Evolutionary conservation across 2,329 filamentous ascomycete species (phyloP).

Genomic region (Cladosporium sp.): DNA sequence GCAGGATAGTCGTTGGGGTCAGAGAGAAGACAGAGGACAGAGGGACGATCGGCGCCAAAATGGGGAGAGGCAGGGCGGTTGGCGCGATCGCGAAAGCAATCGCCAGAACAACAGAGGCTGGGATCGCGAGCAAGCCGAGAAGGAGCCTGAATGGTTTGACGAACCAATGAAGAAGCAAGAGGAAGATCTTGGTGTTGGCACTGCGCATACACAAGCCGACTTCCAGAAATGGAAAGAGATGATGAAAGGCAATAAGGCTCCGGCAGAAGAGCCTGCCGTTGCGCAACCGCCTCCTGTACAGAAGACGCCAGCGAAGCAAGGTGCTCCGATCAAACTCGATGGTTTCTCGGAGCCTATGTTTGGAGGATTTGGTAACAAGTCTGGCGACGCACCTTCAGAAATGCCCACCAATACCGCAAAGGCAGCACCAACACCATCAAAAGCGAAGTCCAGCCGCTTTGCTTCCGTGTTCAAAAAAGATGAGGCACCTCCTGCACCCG

Average conservation of each 20-base stretch:
- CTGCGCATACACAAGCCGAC: constrained; percentile 73
- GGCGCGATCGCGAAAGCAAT: constrained; percentile 45
- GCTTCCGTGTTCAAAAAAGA: constrained; percentile 63
- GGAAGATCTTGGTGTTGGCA: constrained; percentile 41
- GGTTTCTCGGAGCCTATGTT: constrained; percentile 75
- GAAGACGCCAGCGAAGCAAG: constrained; percentile 39
- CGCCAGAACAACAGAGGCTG: constrained; percentile 51
- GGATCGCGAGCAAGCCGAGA: constrained; percentile 59
- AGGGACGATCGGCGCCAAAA: constrained; percentile 38
- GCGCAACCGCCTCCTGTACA: constrained; percentile 18
- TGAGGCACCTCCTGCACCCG: constrained; percentile 15
- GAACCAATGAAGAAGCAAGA: constrained; percentile 58
- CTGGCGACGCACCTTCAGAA: constrained; percentile 39
- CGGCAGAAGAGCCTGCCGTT: constrained; percentile 15
- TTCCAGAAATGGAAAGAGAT: constrained; percentile 94
- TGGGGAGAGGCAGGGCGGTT: constrained; percentile 53
- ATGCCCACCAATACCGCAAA: constrained; percentile 31
- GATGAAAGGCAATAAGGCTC: constrained; percentile 54
- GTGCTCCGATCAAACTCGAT: constrained; percentile 62
- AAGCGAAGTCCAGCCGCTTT: constrained; percentile 76
- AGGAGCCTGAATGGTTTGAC: constrained; percentile 90
- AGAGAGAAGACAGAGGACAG: constrained; percentile 33
- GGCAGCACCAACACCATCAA: constrained; percentile 36
- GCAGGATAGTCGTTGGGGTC: constrained; percentile 64
- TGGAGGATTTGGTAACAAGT: constrained; percentile 51